These are phyloP conservation scores for Rhytidhysteron rufulum DNA, from an alignment of 2,329 filamentous ascomycete genomes.

Conservation along the genomic window DNA sequence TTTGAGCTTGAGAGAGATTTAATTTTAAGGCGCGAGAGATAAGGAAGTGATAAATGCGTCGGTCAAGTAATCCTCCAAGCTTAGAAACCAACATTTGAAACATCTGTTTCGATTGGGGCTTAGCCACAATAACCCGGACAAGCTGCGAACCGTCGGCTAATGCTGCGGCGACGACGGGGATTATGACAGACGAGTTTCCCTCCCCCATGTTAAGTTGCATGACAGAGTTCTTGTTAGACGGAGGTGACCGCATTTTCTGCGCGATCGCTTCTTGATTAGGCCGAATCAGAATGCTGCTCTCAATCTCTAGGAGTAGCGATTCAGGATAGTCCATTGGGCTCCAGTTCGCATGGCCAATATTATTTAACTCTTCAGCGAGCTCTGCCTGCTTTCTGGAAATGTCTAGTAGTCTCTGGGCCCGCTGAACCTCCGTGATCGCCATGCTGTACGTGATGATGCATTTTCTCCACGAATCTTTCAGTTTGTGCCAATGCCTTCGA, in stretches of 20 bases:
- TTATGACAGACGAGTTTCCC: constrained; percentile 29
- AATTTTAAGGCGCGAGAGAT: constrained; percentile 53
- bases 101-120: constrained; percentile 60
- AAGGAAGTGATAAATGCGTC: constrained; percentile 55
- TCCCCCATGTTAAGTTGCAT: constrained; percentile 34
- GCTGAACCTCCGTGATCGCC: constrained; percentile 24
- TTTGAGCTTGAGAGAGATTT: constrained; percentile 16
- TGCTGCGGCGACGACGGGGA: constrained; percentile 28
- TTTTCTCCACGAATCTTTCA: too few species aligned
- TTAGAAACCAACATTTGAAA: constrained; percentile 52
- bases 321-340: constrained; percentile 52
- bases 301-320: constrained; percentile 61
- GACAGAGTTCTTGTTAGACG: constrained; percentile 18
- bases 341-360: constrained; percentile 57
- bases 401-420: constrained; percentile 20
- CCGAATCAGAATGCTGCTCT: constrained; percentile 60
- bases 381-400: constrained; percentile 13
- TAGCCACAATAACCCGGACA: constrained; percentile 58
- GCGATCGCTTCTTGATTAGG: constrained; percentile 58
- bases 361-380: constrained; percentile 37
- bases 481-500: too few species aligned
- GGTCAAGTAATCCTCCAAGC: constrained; percentile 54
- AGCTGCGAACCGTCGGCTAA: constrained; percentile 51
- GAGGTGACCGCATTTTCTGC: constrained; percentile 46
- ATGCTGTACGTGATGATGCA: constrained; percentile 21